Evolutionary conservation across 2,329 filamentous ascomycete species (phyloP).

Genomic region (Hysterium pulicare): DNA sequence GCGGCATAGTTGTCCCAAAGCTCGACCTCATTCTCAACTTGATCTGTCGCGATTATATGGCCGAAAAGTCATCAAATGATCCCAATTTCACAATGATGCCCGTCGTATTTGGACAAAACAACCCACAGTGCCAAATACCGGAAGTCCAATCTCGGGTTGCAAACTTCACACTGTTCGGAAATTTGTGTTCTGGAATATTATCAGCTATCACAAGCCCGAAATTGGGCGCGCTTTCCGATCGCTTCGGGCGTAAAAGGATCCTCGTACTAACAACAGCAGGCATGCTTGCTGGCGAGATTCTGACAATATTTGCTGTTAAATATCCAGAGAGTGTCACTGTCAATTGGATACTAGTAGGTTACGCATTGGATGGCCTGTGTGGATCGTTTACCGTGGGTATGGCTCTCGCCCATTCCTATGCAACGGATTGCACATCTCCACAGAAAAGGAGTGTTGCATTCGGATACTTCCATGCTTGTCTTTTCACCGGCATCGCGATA

Average conservation of each 20-base stretch:
- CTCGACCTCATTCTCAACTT: constrained; percentile 82
- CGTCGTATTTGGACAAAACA: constrained; percentile 64
- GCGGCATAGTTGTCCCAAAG: constrained; percentile 79
- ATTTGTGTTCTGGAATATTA: constrained; percentile 69
- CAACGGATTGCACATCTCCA: constrained; percentile 81
- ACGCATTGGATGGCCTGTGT: constrained; percentile 74
- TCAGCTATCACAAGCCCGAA: constrained; percentile 80
- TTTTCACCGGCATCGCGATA: constrained; percentile 85
- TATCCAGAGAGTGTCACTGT: constrained; percentile 72
- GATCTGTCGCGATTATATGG: constrained; percentile 79
- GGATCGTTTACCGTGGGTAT: constrained; percentile 86
- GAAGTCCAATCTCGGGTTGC: constrained; percentile 75
- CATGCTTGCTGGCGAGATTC: constrained; percentile 68
- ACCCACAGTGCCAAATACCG: constrained; percentile 75
- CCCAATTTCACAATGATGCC: constrained; percentile 61
- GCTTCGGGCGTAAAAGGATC: constrained; percentile 73
- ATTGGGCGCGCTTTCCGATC: constrained; percentile 80
- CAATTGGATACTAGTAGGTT: constrained; percentile 73
- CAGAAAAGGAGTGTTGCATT: constrained; percentile 78
- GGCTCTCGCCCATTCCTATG: constrained; percentile 79
- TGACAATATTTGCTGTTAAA: constrained; percentile 74
- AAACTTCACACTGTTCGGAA: constrained; percentile 73
- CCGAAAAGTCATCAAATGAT: constrained; percentile 52
- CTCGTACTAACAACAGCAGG: constrained; percentile 72
- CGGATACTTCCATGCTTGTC: constrained; percentile 82